These are phyloP conservation scores for Lachnellula arida DNA, from an alignment of 2,329 filamentous ascomycete genomes.

Conservation along the genomic window DNA sequence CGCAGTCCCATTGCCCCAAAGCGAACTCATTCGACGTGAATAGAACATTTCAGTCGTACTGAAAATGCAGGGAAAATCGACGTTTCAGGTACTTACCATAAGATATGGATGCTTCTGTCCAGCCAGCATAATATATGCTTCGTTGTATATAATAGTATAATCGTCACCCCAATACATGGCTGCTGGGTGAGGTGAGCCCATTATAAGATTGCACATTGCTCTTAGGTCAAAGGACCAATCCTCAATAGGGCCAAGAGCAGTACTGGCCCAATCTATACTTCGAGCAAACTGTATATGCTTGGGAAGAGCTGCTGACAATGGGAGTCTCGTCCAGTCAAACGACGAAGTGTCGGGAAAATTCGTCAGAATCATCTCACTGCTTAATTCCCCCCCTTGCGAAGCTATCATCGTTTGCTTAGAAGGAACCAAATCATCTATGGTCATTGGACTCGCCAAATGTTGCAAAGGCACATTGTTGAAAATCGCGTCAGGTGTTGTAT, in stretches of 20 bases:
- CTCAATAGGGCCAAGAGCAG: constrained; percentile 70
- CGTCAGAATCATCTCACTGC: constrained; percentile 10
- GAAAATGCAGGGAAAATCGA: neutral
- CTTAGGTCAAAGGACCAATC: constrained; percentile 67
- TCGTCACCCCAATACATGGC: constrained; percentile 78
- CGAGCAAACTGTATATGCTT: constrained; percentile 69
- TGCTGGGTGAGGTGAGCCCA: constrained; percentile 70
- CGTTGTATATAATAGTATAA: constrained; percentile 65
- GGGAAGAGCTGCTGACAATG: constrained; percentile 57
- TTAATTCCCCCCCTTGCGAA: constrained; percentile 8
- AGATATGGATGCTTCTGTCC: constrained; percentile 71
- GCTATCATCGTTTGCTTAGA: constrained; percentile 18
- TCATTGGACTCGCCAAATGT: constrained; percentile 2
- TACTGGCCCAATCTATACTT: constrained; percentile 67
- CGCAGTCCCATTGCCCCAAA: too few species aligned
- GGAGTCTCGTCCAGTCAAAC: constrained; percentile 71
- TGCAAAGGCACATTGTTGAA: neutral
- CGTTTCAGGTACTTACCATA: constrained; percentile 44
- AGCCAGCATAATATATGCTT: constrained; percentile 65
- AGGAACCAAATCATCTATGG: constrained; percentile 1
- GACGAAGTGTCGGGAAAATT: constrained; percentile 20
- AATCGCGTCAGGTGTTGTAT: constrained; percentile 2
- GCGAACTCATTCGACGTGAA: too few species aligned
- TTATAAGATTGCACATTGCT: constrained; percentile 75
- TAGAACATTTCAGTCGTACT: too few species aligned